Evolutionary conservation across 768 basidiomycete species (phyloP).

Genomic region (Mycena sanguinolenta): DNA sequence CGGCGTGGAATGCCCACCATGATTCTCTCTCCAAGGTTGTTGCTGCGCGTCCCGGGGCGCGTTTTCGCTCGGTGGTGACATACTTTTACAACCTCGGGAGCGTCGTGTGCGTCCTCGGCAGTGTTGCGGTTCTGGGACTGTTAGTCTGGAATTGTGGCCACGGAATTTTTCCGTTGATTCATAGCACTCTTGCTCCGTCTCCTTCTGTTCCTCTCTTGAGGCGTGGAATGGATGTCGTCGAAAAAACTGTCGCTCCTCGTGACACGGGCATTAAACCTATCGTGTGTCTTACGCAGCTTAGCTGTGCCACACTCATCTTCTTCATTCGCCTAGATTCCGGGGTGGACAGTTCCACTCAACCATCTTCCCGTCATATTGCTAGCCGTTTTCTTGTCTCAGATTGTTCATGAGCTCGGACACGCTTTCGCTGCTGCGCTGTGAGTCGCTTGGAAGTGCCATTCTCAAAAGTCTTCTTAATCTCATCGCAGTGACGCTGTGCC

Average conservation of each 20-base stretch:
- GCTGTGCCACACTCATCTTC: constrained; percentile 11
- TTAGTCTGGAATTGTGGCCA: constrained; percentile 52
- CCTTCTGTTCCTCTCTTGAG: constrained; percentile 24
- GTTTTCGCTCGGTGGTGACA: constrained; percentile 45
- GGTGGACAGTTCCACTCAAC: constrained; percentile 81
- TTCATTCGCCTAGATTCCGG: constrained; percentile 75
- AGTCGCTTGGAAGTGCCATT: constrained; percentile 42
- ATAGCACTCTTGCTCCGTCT: constrained; percentile 18
- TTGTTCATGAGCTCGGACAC: constrained; percentile 88
- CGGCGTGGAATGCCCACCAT: constrained; percentile 63
- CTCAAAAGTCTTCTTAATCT: neutral
- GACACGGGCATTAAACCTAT: constrained; percentile 46
- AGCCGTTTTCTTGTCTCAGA: constrained; percentile 72
- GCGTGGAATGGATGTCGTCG: constrained; percentile 33
- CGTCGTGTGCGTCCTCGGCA: constrained; percentile 50
- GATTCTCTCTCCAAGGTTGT: constrained; percentile 56
- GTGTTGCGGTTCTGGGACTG: constrained; percentile 35
- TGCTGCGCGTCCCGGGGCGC: constrained; percentile 43
- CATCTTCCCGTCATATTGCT: constrained; percentile 77
- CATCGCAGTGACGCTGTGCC: constrained; percentile 72
- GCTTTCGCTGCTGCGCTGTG: constrained; percentile 82
- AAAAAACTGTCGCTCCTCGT: constrained; percentile 13
- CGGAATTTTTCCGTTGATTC: constrained; percentile 25
- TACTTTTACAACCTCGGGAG: constrained; percentile 66
- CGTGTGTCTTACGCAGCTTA: constrained; percentile 41